Conservation (phyloP, 768 basidiomycete species). For the Russula sp. region DNA sequence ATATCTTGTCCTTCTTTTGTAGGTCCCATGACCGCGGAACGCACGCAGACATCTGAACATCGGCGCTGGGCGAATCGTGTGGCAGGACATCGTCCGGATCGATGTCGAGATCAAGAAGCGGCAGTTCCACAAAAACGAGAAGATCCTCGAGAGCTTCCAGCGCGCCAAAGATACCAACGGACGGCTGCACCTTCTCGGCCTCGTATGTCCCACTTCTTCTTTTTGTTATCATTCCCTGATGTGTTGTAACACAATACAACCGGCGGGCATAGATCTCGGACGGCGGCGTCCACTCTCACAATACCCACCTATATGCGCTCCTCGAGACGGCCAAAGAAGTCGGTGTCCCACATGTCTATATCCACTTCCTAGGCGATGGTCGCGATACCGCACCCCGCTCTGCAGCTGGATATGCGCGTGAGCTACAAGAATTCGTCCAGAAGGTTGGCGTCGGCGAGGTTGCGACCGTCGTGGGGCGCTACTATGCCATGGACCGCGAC, state of each 20-base stretch:
- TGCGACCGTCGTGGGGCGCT: constrained; percentile 81
- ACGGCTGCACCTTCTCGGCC: constrained; percentile 80
- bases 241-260: neutral
- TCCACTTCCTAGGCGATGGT: constrained; percentile 95
- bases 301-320: constrained; percentile 81
- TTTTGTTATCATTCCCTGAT: constrained; percentile 1
- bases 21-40: constrained; percentile 8
- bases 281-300: constrained; percentile 97
- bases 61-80: constrained; percentile 90
- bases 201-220: constrained; percentile 43
- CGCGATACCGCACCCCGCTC: constrained; percentile 91
- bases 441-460: constrained; percentile 76
- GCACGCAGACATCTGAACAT: constrained; percentile 82
- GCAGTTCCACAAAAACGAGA: constrained; percentile 74
- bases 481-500: constrained; percentile 97
- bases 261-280: constrained; percentile 66
- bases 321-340: constrained; percentile 85
- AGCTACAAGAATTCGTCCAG: constrained; percentile 70
- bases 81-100: constrained; percentile 97
- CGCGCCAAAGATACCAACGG: constrained; percentile 79
- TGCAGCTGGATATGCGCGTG: constrained; percentile 66
- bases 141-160: constrained; percentile 66
- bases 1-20: neutral
- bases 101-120: constrained; percentile 87
- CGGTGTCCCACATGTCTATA: constrained; percentile 77